Base-by-base conservation (phyloP, 768 basidiomycete species). In the Trametes coccinea region DNA sequence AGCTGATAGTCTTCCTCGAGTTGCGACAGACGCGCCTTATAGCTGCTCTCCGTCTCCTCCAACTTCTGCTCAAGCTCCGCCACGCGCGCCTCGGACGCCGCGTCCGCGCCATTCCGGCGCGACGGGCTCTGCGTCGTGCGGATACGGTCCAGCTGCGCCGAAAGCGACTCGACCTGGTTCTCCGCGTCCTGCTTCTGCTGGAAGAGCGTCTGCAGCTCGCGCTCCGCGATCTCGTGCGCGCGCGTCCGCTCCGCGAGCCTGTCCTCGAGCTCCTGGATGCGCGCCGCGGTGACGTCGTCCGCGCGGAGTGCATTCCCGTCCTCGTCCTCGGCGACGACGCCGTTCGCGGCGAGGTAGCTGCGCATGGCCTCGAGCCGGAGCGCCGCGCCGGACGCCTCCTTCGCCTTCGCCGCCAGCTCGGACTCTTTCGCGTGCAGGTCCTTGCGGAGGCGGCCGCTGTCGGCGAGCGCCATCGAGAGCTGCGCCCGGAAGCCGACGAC, bases 1-100 rank as follows among this genome's bases (percentile, higher is more conserved):
- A 95, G 85, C 70, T 95, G 91, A 74, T 99, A 98, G 70, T 98
- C 96, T 49, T 91, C 86, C 75, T 98, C 95, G 75, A 98, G 85
- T 72, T 95, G 91, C 67, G 87, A 85, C 77, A 95, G 83, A 59
- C 90, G 85, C 27, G 84, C 79, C 74, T 90, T 90, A 74, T 93
- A 92, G 63, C 79, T 82, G 60, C 83, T 81, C 71, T 94, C 93
- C 31, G 86, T 85, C 72, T 93, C 91, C 53, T 87, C 87, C 60
- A 92, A 80, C 72, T 86, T 90, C 58, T 81, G 84, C 73, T 95
- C 92, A n/a, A 83, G 80, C 66, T 90, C 90, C 45, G 78, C 78
- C 52, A 82, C 83, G 17, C 86, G 81, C 30, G 77, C 76, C 44
- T 82, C 82, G 10, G 73, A 45, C 66, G 72, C 76, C 61, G 72